Base-by-base conservation (phyloP, 768 basidiomycete genomes). In the Hygrocybe coccinea region DNA sequence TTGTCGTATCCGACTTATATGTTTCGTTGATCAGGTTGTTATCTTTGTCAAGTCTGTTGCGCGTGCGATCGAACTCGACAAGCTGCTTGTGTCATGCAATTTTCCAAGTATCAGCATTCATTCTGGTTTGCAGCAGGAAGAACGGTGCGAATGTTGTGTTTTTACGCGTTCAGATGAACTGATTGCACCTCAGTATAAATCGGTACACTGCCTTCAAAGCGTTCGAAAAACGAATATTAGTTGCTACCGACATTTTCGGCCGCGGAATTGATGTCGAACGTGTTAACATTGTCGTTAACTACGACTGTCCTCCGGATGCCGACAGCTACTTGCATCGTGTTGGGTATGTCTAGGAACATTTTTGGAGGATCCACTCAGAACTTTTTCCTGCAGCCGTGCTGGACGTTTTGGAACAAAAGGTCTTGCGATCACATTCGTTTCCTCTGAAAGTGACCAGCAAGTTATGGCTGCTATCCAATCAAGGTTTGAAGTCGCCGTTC, bases 331-430 rank as follows among this genome's bases (percentile, higher is more conserved):
- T 99, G 44, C 97, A 99, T 71, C 89, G 97, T 73, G 97, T 99
- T 57, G 97, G 90, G 88, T 89, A 65, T 37, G 85, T 74, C 11
- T 50, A 17, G 43, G 33, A 41, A 45, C 19, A 12, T 33, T 29
- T 4, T 43, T 36, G 15, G 25, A 57, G 45, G 45, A 25, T 9
- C 24, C 35, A 43, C 33, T 51, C 45, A 50, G 43, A 36, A 22
- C 52, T 21, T 17, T 14, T 17, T 50, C 9, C n/a, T 29, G 37
- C 60, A 90, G 93, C 61, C 95, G 97, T 77, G 97, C 97, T 61
- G 97, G 97, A 62, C 92, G 97, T 59, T 99, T 99, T 73, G 97
- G 97, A 61, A 99, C 97, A 34, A 98, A 98, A 74, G 97, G 97
- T 80, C 87, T 99, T 43, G 95, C 95, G 15, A 91, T 98, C 70